Percentiles rank a stretch among this genome's conserved stretches.
phyloP scores from a whole-genome alignment of 345 rosid species.

The Citropsis articulata region DNA sequence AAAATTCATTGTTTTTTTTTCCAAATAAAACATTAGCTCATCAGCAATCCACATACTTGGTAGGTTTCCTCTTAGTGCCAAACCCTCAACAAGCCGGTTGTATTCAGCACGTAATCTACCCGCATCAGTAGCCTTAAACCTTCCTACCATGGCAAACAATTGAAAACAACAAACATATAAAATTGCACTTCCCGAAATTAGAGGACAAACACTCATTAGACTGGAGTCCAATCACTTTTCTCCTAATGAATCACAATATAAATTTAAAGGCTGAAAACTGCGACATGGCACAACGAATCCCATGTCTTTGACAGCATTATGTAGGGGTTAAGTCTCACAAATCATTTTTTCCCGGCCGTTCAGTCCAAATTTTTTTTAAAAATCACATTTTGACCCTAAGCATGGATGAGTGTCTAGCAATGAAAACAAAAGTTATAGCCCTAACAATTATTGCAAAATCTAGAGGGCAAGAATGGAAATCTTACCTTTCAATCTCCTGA shows the following conservation, averaged over 20 bases:
- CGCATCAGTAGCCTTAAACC: constrained; percentile 98
- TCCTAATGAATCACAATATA: neutral
- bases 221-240: neutral
- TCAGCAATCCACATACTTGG: constrained; percentile 46
- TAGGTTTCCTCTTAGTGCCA: constrained; percentile 88
- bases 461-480: neutral
- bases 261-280: neutral
- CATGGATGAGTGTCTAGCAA: neutral
- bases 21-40: neutral
- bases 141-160: constrained; percentile 80
- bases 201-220: constrained; percentile 7
- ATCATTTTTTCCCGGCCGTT: no score
- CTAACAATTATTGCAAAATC: neutral
- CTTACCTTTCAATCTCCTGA: constrained; percentile 86
- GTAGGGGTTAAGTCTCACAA: neutral
- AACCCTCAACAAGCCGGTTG: constrained; percentile 87
- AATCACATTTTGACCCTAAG: neutral
- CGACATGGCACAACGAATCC: neutral
- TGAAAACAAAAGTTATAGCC: neutral
- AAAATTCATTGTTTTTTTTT: neutral
- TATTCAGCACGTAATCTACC: constrained; percentile 92
- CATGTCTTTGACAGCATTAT: neutral
- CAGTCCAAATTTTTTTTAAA: neutral
- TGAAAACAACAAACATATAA: constrained; percentile 31
- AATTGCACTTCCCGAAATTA: constrained; percentile 17